Evolutionary conservation across 2,329 filamentous ascomycete species (phyloP).

Genomic region (Stachybotrys chartarum): DNA sequence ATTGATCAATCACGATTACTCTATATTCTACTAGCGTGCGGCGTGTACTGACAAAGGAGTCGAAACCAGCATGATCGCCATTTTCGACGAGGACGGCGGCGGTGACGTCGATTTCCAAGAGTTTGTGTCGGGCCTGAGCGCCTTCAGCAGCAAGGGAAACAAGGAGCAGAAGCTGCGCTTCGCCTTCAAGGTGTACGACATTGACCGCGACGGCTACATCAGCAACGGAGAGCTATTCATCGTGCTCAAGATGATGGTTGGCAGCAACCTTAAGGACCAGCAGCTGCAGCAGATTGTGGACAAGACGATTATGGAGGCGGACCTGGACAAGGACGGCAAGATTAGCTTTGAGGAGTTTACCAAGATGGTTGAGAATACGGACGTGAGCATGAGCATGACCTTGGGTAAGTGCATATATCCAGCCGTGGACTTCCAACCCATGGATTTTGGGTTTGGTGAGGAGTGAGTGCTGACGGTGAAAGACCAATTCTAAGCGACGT

Average conservation of each 20-base stretch:
- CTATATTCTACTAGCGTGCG: not conserved
- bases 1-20: not conserved
- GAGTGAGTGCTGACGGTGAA: not conserved
- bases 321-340: conserved; percentile 91
- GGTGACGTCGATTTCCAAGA: conserved; percentile 98
- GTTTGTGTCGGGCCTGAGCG: conserved; percentile 90
- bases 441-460: not conserved
- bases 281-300: conserved; percentile 99
- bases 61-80: conserved; percentile 86
- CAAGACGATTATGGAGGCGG: conserved; percentile 99
- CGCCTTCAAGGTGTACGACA: conserved; percentile 99
- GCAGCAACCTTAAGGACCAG: conserved; percentile 97
- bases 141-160: conserved; percentile 96
- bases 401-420: conserved; percentile 43
- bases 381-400: conserved; percentile 69
- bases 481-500: not conserved
- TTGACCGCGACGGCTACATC: conserved; percentile 96
- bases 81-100: conserved; percentile 97
- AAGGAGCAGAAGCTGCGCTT: conserved; percentile 98
- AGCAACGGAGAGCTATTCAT: conserved; percentile 99
- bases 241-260: conserved; percentile 99
- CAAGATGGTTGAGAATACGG: conserved; percentile 96
- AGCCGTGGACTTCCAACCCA: not conserved
- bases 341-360: conserved; percentile 99
- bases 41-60: not conserved